phyloP scores from a whole-genome alignment of 2,329 filamentous ascomycete genomes.

The Colletotrichum liriopes region DNA sequence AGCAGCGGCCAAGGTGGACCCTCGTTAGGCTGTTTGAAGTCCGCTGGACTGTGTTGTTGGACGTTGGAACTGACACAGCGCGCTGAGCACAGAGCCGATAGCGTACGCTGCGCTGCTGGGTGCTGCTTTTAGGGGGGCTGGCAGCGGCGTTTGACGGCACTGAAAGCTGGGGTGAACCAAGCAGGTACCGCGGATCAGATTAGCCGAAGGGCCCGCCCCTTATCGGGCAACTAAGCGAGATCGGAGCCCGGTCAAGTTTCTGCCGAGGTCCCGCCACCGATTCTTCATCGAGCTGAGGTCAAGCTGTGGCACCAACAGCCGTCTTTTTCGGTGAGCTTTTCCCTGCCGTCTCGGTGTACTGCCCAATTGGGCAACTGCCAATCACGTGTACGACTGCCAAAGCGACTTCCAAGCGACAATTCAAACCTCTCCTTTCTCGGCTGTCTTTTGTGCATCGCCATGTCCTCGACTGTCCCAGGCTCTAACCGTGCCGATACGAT shows the following conservation, averaged over 20 bases:
- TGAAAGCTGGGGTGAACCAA: slow-evolving; percentile 2
- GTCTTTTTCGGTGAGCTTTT: not conserved
- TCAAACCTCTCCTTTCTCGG: not conserved
- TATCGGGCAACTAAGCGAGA: slow-evolving; percentile 6
- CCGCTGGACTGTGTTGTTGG: not conserved
- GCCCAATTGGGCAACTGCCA: not conserved
- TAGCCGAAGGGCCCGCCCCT: not conserved
- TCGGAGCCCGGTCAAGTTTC: slow-evolving; percentile 7
- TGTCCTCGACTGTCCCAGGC: fast-evolving
- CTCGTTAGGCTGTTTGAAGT: slow-evolving; percentile 16
- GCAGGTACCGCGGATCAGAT: not conserved
- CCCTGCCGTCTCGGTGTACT: not conserved
- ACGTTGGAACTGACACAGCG: slow-evolving; percentile 7
- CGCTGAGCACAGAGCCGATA: slow-evolving; percentile 8
- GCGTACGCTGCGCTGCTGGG: not conserved
- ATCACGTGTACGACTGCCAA: not conserved
- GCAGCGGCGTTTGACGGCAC: not conserved
- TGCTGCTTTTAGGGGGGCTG: not conserved
- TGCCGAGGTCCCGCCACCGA: not conserved
- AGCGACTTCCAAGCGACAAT: not conserved
- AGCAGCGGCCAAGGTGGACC: slow-evolving; percentile 8
- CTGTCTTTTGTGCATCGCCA: not conserved
- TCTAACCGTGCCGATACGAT: not conserved
- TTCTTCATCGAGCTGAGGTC: not conserved
- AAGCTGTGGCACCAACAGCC: not conserved